A percentile compares a stretch with the other conserved stretches of the same genome.
Evolutionary conservation across 2,329 filamentous ascomycete genomes (phyloP).

Genomic region (Penicillium glabrum): DNA sequence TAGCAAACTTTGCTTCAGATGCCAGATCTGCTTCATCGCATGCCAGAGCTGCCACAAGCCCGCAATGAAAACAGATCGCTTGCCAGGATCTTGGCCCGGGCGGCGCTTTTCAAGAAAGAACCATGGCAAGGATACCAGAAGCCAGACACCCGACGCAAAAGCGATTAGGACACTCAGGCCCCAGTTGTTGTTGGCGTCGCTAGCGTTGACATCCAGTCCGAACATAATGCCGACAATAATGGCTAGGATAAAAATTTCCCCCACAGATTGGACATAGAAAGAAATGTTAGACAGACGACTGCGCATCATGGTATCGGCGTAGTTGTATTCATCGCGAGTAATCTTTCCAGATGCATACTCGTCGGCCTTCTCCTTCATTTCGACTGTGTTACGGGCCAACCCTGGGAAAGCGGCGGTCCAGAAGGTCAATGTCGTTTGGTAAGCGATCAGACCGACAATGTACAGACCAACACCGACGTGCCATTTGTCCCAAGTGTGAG

Average conservation of each 20-base stretch:
- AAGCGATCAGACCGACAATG: conserved; percentile 65
- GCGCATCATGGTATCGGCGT: conserved; percentile 61
- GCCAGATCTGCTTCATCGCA: conserved; percentile 61
- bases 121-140: conserved; percentile 65
- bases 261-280: conserved; percentile 64
- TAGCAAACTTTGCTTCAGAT: conserved; percentile 63
- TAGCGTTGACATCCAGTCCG: conserved; percentile 59
- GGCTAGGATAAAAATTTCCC: conserved; percentile 63
- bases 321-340: conserved; percentile 60
- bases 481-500: conserved; percentile 62
- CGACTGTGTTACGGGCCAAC: conserved; percentile 54
- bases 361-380: conserved; percentile 52
- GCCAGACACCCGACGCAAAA: conserved; percentile 64
- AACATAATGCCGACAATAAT: conserved; percentile 66
- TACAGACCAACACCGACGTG: conserved; percentile 61
- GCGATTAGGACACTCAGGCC: conserved; percentile 65
- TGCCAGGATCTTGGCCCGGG: conserved; percentile 56
- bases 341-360: conserved; percentile 55
- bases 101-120: conserved; percentile 65
- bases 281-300: conserved; percentile 64
- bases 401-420: conserved; percentile 67
- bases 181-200: conserved; percentile 63
- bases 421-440: conserved; percentile 67
- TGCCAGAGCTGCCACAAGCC: conserved; percentile 63
- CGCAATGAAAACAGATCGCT: conserved; percentile 52